These are phyloP conservation scores for Porcisia deanei DNA, from an alignment of 208 protist genomes.

Conservation along the genomic window DNA sequence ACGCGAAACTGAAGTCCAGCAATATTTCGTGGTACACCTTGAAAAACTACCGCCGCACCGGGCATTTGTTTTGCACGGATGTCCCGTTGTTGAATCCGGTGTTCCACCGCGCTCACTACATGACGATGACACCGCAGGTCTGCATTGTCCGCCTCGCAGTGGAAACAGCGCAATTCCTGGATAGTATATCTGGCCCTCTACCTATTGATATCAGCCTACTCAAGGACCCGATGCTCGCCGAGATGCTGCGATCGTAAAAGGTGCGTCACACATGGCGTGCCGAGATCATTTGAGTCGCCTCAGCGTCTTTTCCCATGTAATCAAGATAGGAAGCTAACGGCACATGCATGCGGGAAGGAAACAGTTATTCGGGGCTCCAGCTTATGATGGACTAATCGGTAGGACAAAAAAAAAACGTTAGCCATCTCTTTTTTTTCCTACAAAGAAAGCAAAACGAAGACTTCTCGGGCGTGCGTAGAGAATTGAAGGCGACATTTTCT, in stretches of 20 bases:
- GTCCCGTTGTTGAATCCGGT: constrained; percentile 61
- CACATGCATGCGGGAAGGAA: not conserved
- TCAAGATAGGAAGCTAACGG: not conserved
- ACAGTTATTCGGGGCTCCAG: not conserved
- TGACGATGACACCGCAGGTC: constrained; percentile 37
- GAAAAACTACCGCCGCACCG: constrained; percentile 28
- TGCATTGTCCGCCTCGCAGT: constrained; percentile 49
- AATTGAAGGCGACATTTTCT: no score
- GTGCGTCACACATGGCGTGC: not conserved
- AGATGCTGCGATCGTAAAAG: constrained; percentile 5
- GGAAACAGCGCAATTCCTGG: constrained; percentile 43
- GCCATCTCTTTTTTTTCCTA: no score
- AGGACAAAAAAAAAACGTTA: no score
- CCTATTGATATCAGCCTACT: constrained; percentile 16
- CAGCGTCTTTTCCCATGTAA: not conserved
- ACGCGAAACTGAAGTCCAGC: constrained; percentile 13
- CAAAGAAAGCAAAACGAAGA: no score
- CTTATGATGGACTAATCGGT: no score
- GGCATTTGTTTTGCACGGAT: constrained; percentile 57
- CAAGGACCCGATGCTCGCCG: constrained; percentile 12
- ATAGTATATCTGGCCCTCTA: constrained; percentile 16
- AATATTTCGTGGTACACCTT: constrained; percentile 32
- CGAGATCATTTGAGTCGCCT: not conserved
- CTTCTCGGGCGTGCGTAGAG: no score
- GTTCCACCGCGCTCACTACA: constrained; percentile 38